These are phyloP conservation scores for Solanum chiquidenum DNA, from an alignment of 257 asterid genomes.

Conservation along the genomic window DNA sequence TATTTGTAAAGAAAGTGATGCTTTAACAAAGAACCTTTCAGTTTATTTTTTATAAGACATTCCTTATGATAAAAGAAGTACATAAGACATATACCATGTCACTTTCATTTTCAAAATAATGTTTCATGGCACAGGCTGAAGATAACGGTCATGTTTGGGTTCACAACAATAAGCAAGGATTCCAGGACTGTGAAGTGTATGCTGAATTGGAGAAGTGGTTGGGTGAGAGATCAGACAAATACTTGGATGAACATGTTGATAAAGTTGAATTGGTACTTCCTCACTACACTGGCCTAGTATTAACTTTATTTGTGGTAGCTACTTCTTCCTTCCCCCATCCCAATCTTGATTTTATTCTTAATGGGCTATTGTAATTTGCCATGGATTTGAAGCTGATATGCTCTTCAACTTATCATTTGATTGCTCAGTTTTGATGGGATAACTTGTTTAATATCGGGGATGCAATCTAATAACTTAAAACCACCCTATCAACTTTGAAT, in stretches of 20 bases:
- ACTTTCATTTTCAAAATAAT: neutral
- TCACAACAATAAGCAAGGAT: slow-evolving; percentile 82
- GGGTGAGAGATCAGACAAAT: slow-evolving; percentile 43
- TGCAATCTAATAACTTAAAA: neutral
- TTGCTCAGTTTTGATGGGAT: neutral
- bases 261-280: slow-evolving; percentile 51
- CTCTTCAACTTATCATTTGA: neutral
- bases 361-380: neutral
- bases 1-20: neutral
- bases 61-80: neutral
- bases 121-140: slow-evolving; percentile 37
- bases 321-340: neutral
- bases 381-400: neutral
- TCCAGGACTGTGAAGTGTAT: slow-evolving; percentile 75
- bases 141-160: slow-evolving; percentile 58
- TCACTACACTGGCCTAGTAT: neutral
- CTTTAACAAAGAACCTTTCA: neutral
- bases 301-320: neutral
- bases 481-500: neutral
- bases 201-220: slow-evolving; percentile 77
- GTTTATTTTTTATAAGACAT: neutral
- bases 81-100: neutral
- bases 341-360: neutral
- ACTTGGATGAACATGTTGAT: slow-evolving; percentile 54
- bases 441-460: neutral